Evolutionary conservation across 2,329 filamentous ascomycete species (phyloP).

Genomic region (Penicillium glabrum): DNA sequence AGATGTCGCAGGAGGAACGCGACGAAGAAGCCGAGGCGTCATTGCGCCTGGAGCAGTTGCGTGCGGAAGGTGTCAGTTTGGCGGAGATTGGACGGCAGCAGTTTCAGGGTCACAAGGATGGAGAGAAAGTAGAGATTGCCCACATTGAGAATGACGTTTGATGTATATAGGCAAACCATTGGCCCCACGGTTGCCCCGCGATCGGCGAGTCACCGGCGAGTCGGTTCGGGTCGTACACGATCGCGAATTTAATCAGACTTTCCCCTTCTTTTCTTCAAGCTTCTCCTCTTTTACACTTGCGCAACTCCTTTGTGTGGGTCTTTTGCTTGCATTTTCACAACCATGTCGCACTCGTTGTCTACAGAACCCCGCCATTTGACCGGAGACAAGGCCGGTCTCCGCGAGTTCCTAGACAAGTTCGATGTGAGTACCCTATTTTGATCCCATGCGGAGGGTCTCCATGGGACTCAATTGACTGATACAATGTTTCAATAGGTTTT

Average conservation of each 20-base stretch:
- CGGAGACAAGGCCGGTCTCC: constrained; percentile 73
- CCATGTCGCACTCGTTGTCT: constrained; percentile 19
- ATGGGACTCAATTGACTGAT: constrained; percentile 17
- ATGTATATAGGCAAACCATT: not conserved
- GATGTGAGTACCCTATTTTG: constrained; percentile 65
- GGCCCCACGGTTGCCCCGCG: constrained; percentile 10
- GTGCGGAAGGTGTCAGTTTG: constrained; percentile 18
- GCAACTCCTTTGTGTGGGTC: not conserved
- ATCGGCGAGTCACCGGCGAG: constrained; percentile 21
- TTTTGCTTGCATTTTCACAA: not conserved
- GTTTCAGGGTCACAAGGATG: constrained; percentile 3
- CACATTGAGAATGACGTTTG: constrained; percentile 1
- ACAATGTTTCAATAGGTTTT: constrained; percentile 64
- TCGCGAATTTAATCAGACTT: not conserved
- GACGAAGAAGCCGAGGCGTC: constrained; percentile 24
- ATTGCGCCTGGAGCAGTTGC: constrained; percentile 19
- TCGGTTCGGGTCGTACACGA: constrained; percentile 18
- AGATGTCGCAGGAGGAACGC: constrained; percentile 29
- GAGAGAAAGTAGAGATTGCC: constrained; percentile 1
- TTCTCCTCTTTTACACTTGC: not conserved
- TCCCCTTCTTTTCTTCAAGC: not conserved
- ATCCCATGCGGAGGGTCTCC: not conserved
- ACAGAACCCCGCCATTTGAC: constrained; percentile 63
- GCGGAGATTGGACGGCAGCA: constrained; percentile 19
- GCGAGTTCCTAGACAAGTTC: constrained; percentile 83